Conservation (phyloP, 768 basidiomycete genomes). For the Trametes maxima region DNA sequence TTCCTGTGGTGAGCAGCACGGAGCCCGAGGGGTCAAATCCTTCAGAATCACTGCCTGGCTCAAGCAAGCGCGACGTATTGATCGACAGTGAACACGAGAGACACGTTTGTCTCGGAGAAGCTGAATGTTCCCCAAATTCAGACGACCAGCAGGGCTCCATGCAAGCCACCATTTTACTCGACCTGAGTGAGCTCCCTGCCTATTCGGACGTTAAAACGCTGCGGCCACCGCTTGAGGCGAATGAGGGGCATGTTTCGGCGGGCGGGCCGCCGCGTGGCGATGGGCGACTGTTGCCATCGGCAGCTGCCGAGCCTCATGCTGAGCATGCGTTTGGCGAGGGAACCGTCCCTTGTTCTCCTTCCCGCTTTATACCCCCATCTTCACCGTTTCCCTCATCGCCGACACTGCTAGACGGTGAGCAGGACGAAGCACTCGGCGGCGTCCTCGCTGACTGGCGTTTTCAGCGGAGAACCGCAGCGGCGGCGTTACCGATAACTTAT, state of each 20-base stretch:
- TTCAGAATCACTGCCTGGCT: neutral
- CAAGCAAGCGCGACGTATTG: no score
- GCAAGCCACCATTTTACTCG: neutral
- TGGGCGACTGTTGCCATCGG: slow-evolving; percentile 17
- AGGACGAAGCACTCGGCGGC: neutral
- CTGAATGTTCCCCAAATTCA: no score
- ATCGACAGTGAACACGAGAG: no score
- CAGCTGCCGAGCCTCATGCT: slow-evolving; percentile 27
- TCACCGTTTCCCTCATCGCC: slow-evolving; percentile 25
- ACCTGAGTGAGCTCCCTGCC: neutral
- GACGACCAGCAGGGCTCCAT: no score
- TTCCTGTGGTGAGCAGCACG: neutral
- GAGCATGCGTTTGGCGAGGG: slow-evolving; percentile 19
- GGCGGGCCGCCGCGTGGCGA: slow-evolving; percentile 3
- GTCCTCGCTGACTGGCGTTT: neutral
- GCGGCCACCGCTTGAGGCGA: neutral
- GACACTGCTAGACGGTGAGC: slow-evolving; percentile 28
- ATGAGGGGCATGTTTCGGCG: neutral
- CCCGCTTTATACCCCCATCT: slow-evolving; percentile 25
- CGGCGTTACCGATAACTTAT: slow-evolving; percentile 24
- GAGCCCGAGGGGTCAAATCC: neutral
- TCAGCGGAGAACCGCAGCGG: slow-evolving; percentile 13
- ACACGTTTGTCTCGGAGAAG: no score
- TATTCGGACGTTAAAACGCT: neutral
- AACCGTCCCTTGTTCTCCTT: slow-evolving; percentile 29